Evolutionary conservation across 495 filamentous ascomycete species (phyloP), one percentile per base, ranked within the genome.

Genomic region (Penicillium psychrofluorescens): DNA sequence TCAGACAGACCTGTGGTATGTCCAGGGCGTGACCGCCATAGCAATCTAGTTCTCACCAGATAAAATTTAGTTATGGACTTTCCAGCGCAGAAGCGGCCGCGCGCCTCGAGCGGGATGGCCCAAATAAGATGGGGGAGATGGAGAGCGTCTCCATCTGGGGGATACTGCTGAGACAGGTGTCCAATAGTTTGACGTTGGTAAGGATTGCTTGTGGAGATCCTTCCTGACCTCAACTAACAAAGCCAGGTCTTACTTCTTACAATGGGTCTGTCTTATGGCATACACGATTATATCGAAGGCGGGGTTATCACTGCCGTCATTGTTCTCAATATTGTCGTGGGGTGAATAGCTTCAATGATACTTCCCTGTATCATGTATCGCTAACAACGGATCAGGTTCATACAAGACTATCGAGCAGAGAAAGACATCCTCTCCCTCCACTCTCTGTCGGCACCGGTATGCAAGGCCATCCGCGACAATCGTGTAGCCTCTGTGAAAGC

Each of bases 371-470:
- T 22, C 4, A 22, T 22, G 22, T 22, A 22, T 22, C 3, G 4
- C 22, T 22, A 22, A 22, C 6, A 22, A 0, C 22, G 4, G 22
- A 6, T 22, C 22, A 22, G 22, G 8, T 84, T 84, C 55, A 72
- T 75, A 33, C 80, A 85, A 54, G 82, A 86, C 42, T 85, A 76
- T 57, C 68, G 70, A 11, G 82, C 82, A 6, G 80, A 82, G 50
- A 84, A 86, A 67, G 85, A 79, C 1, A 84, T 85, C 80, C 77
- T 81, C 46, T 84, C 80, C 0, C 59, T 86, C 27, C 65, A 78
- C 12, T 76, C 68, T 7, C 60, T 83, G 15, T 75, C 67, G 38
- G 80, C 79, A 2, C 79, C 78, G 4, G 79, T 77, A 0, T 77
- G 77, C 0, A 68, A 49, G 29, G 71, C 71, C 6, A 64, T 81